Percentiles rank a stretch among this genome's conserved stretches.
Conservation (phyloP, 2,329 filamentous ascomycete genomes). For the Akanthomyces muscarius region DNA sequence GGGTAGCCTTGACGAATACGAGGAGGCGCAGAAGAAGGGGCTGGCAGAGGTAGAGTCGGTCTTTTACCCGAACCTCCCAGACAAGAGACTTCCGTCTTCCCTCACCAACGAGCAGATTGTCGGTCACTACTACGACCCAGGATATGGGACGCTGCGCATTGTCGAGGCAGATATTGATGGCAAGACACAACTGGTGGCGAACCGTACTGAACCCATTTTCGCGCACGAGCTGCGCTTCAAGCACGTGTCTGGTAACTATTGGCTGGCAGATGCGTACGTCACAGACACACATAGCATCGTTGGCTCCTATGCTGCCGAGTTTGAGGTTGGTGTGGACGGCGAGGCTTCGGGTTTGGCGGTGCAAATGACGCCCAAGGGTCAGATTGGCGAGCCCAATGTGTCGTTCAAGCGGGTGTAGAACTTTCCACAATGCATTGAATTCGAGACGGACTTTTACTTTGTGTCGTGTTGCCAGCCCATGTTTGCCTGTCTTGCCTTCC, state of each 20-base stretch:
- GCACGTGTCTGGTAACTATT: constrained; percentile 14
- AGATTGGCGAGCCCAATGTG: neutral
- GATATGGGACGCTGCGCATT: constrained; percentile 11
- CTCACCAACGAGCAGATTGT: constrained; percentile 3
- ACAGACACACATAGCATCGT: neutral
- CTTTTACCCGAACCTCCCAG: constrained; percentile 12
- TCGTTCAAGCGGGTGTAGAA: neutral
- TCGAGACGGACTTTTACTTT: too few species aligned
- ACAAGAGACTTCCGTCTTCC: neutral
- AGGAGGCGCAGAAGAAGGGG: neutral
- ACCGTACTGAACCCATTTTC: constrained; percentile 2
- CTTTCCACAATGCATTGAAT: too few species aligned
- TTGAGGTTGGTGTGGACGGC: constrained; percentile 5
- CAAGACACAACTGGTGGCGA: constrained; percentile 9
- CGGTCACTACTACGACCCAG: constrained; percentile 13
- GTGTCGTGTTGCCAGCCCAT: neutral
- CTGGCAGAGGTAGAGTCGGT: neutral
- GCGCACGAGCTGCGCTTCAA: constrained; percentile 4
- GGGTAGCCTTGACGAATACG: neutral
- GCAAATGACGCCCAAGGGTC: neutral
- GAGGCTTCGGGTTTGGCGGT: neutral
- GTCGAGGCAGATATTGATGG: neutral
- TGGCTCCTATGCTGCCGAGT: neutral
- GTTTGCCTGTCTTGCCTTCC: neutral
- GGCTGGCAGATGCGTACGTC: neutral